phyloP scores from a whole-genome alignment of 2,329 filamentous ascomycete genomes.

The Lasiodiplodia theobromae region DNA sequence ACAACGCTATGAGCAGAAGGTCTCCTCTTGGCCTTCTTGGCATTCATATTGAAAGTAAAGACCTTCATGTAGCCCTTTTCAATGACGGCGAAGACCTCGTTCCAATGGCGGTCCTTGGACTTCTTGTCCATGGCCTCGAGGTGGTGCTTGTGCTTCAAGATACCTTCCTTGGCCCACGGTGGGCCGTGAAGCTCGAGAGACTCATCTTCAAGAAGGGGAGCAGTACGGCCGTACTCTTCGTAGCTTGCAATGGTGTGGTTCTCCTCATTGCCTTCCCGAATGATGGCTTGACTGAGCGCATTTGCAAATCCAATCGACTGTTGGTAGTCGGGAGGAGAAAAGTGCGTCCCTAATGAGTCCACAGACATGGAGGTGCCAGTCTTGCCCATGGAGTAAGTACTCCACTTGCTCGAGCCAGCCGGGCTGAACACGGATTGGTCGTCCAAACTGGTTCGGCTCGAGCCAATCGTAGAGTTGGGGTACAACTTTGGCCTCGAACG shows the following conservation, averaged over 20 bases:
- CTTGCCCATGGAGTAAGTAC: slow-evolving; percentile 88
- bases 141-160: slow-evolving; percentile 95
- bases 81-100: slow-evolving; percentile 92
- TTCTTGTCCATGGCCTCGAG: slow-evolving; percentile 89
- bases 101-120: slow-evolving; percentile 93
- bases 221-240: slow-evolving; percentile 65
- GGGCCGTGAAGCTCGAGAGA: slow-evolving; percentile 88
- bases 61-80: slow-evolving; percentile 93
- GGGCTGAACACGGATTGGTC: slow-evolving; percentile 94
- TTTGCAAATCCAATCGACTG: slow-evolving; percentile 98
- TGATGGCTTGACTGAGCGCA: slow-evolving; percentile 94
- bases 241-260: slow-evolving; percentile 62
- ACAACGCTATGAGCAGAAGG: slow-evolving; percentile 71
- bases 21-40: slow-evolving; percentile 70
- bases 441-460: slow-evolving; percentile 92
- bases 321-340: slow-evolving; percentile 82
- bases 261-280: slow-evolving; percentile 88
- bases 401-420: slow-evolving; percentile 91
- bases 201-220: slow-evolving; percentile 86
- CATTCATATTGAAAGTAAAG: slow-evolving; percentile 86
- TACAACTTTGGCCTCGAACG: slow-evolving; percentile 80
- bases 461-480: slow-evolving; percentile 80
- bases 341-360: slow-evolving; percentile 82
- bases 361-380: slow-evolving; percentile 91
- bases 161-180: slow-evolving; percentile 98